Evolutionary conservation across 305 asterid species (phyloP), one percentile per base, ranked within the genome.

Genomic region (Fraxinus albicans): DNA sequence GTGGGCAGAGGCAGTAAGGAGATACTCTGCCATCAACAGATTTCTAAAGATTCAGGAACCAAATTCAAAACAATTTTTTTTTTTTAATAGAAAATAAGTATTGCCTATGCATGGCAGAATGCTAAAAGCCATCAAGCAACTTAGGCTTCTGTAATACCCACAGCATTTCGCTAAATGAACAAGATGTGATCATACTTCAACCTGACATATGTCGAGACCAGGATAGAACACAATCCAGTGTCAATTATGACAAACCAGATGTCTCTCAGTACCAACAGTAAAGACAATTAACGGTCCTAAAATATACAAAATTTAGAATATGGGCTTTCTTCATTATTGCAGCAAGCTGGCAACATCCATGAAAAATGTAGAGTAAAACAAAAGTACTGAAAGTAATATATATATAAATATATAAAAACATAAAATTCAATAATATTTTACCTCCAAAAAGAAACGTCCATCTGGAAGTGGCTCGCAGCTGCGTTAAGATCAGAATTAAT

Each of bases 401-500:
- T 3, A 78, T 19, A 73, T 72, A 29, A 42, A 47, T 47, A 47
- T 47, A 12, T 47, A 53, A 17, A 55, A 55, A 55, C 65, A n/a
- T 6, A n/a, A 55, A 82, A 85, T 31, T 36, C 55, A 73, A 27
- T 67, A 21, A 70, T 77, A 79, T 84, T 80, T 89, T 83, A 97
- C 99, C 99, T 97, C 99, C 60, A 97, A 88, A 89, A 92, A 94
- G 90, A 97, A 97, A 79, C 99, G 97, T 9, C 99, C 99, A 88
- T 97, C 99, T 77, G 98, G 97, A 87, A 97, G 98, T 84, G 99
- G 99, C 87, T 97, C 99, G 77, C 99, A 97, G 81, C 99, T 97
- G 91, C 95, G 91, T 80, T 86, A 87, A 85, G 85, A 88, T 80
- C 40, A 77, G 75, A 82, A 80, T 44, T 76, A 81, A 83, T 83